Evolutionary conservation across 1,284 basidiomycete species (phyloP).

Genomic region (Microbotryomycetes sp.): DNA sequence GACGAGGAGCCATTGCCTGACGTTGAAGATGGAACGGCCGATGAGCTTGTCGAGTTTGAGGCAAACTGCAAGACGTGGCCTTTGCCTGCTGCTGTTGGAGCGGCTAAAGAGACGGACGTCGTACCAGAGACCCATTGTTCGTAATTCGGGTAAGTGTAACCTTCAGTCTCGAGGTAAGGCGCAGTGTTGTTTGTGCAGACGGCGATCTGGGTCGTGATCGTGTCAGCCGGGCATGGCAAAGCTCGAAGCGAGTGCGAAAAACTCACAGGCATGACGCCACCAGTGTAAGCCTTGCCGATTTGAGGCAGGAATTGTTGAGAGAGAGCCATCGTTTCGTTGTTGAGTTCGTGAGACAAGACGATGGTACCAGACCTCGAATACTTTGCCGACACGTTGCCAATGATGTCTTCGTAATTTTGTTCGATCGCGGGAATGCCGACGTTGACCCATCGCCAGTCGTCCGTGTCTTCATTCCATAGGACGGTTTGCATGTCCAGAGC

Average conservation of each 20-base stretch:
- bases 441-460: constrained; percentile 20
- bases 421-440: constrained; percentile 35
- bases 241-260: constrained; percentile 5
- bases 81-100: constrained; percentile 11
- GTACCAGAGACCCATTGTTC: constrained; percentile 23
- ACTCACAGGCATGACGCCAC: constrained; percentile 23
- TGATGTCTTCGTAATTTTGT: constrained; percentile 43
- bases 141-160: constrained; percentile 30
- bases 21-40: too few relatives aligned
- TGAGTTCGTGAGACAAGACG: constrained; percentile 46
- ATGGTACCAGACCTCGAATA: constrained; percentile 42
- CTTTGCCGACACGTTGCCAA: constrained; percentile 41
- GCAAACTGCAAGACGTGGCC: not conserved
- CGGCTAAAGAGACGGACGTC: constrained; percentile 17
- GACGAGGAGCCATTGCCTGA: too few relatives aligned
- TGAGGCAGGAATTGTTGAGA: constrained; percentile 9
- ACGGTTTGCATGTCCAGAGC: constrained; percentile 47
- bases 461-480: constrained; percentile 47
- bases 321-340: constrained; percentile 42
- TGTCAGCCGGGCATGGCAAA: not conserved
- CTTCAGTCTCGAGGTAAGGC: constrained; percentile 44
- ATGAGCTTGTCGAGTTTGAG: not conserved
- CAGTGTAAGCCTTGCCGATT: constrained; percentile 17
- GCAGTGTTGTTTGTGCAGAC: constrained; percentile 43
- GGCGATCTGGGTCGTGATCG: constrained; percentile 39